A percentile compares a stretch with the other conserved stretches of the same genome.
Evolutionary conservation across 768 basidiomycete genomes (phyloP).

Genomic region (Boletales sp.): DNA sequence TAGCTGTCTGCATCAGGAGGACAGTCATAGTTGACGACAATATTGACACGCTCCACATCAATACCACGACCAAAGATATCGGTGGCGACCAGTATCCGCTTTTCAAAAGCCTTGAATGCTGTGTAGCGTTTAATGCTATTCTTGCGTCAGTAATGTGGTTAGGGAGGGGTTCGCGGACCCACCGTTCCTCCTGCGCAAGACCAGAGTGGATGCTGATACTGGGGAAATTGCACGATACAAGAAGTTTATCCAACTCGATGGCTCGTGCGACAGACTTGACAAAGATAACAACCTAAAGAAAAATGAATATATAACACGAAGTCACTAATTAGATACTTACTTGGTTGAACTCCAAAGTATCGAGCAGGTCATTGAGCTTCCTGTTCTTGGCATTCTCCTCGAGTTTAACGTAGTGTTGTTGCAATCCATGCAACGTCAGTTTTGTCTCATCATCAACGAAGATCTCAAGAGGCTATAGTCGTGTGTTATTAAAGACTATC

Average conservation of each 20-base stretch:
- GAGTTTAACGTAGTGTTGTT: slow-evolving; percentile 97
- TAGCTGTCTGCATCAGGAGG: slow-evolving; percentile 98
- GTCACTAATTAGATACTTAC: slow-evolving; percentile 36
- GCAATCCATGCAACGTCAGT: slow-evolving; percentile 93
- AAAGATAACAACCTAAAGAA: slow-evolving; percentile 89
- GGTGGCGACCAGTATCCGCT: slow-evolving; percentile 97
- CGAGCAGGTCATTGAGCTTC: slow-evolving; percentile 93
- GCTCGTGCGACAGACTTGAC: slow-evolving; percentile 98
- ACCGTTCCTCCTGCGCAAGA: slow-evolving; percentile 95
- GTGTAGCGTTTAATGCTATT: slow-evolving; percentile 89
- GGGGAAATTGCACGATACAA: slow-evolving; percentile 98
- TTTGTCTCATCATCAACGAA: slow-evolving; percentile 99
- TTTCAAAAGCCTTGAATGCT: slow-evolving; percentile 99
- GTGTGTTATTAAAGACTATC: not conserved
- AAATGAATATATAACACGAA: slow-evolving; percentile 1
- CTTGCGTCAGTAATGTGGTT: slow-evolving; percentile 3
- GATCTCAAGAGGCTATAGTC: slow-evolving; percentile 89
- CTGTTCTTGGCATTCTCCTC: slow-evolving; percentile 95
- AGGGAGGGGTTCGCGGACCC: slow-evolving; percentile 25
- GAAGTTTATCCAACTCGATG: slow-evolving; percentile 91
- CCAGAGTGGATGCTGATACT: slow-evolving; percentile 97
- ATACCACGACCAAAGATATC: slow-evolving; percentile 99
- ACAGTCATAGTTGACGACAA: slow-evolving; percentile 98
- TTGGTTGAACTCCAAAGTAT: slow-evolving; percentile 98
- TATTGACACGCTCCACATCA: slow-evolving; percentile 99